Base-by-base conservation (phyloP, 1,139 yeast species). In the Suzukiozyma palmioleophila region DNA sequence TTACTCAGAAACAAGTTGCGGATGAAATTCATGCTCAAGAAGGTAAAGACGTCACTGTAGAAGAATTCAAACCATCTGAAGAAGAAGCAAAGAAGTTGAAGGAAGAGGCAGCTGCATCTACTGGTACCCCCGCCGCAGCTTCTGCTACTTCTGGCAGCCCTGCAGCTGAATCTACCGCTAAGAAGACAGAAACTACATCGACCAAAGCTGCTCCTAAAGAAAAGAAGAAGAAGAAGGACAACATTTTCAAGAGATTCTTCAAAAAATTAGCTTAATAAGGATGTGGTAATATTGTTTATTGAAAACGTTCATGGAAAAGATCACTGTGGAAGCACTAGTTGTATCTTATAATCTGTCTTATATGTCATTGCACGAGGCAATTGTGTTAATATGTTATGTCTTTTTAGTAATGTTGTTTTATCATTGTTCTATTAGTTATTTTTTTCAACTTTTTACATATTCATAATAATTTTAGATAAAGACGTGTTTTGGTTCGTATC, bases 1-100 rank as follows among this genome's bases (percentile, higher is more conserved):
- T 42, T 30, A 46, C 59, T 26, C 43, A 46, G 30, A 45, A 56
- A 30, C 65, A 62, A 33, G 54, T 67, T 37, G 66, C 61, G 40
- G 63, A 64, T 35, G 69, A 67, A 39, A 58, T 69, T 40, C 61
- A 56, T 36, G 70, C 69, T 35, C 57, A 57, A 38, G 69, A 63
- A 47, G 67, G 68, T 12, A 60, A 59, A 35, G 68, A 62, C 39
- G 71, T 67, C 13, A 60, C 64, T 26, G 59, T 69, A 32, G 75
- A 70, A 53, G 74, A 70, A 53, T 65, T 69, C 48, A 54, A 66
- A 51, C 75, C 75, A 16, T 63, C 73, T 26, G 62, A 57, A 44
- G 59, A 66, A 21, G 70, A 66, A 53, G 60, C 59, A 33, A 61
- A 55, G 36, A 57, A 59, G 50, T 59, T 64, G 36, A 57, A 66